Percentiles rank a stretch among this genome's conserved stretches.
phyloP scores from a whole-genome alignment of 345 rosid genomes.

The Draba incana region DNA sequence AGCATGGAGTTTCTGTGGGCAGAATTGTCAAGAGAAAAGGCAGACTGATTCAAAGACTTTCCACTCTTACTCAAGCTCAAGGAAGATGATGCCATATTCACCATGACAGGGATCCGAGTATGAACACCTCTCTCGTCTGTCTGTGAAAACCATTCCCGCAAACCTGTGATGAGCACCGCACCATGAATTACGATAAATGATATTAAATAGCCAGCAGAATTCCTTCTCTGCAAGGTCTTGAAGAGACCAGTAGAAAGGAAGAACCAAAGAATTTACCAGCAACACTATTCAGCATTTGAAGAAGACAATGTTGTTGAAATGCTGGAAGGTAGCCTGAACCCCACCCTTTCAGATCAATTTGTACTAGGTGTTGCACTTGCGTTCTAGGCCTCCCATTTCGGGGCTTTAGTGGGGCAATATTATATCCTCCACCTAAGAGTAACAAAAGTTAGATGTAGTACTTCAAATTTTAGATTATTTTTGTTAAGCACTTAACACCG shows the following conservation, averaged over 20 bases:
- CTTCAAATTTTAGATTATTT: background rate
- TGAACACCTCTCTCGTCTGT: constrained; percentile 92
- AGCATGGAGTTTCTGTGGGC: constrained; percentile 67
- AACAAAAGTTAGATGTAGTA: constrained; percentile 27
- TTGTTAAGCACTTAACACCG: constrained; percentile 8
- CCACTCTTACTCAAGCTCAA: constrained; percentile 57
- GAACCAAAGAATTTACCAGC: constrained; percentile 63
- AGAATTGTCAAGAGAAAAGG: constrained; percentile 62
- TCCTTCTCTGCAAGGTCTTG: constrained; percentile 1
- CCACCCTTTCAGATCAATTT: constrained; percentile 99
- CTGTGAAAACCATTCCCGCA: constrained; percentile 98
- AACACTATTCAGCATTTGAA: constrained; percentile 96
- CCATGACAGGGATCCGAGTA: constrained; percentile 95
- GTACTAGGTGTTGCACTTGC: constrained; percentile 95
- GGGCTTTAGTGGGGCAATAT: constrained; percentile 83
- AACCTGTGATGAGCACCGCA: constrained; percentile 52
- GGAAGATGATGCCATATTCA: constrained; percentile 86
- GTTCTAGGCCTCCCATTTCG: constrained; percentile 90
- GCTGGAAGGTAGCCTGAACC: constrained; percentile 86
- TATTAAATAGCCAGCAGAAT: constrained; percentile 17
- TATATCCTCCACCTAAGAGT: constrained; percentile 89
- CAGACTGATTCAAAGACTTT: constrained; percentile 52
- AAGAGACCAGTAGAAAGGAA: constrained; percentile 18
- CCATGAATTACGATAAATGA: constrained; percentile 17
- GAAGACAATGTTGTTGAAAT: constrained; percentile 97